Evolutionary conservation across 331 rosid species (phyloP).

Genomic region (Malus hybrid): DNA sequence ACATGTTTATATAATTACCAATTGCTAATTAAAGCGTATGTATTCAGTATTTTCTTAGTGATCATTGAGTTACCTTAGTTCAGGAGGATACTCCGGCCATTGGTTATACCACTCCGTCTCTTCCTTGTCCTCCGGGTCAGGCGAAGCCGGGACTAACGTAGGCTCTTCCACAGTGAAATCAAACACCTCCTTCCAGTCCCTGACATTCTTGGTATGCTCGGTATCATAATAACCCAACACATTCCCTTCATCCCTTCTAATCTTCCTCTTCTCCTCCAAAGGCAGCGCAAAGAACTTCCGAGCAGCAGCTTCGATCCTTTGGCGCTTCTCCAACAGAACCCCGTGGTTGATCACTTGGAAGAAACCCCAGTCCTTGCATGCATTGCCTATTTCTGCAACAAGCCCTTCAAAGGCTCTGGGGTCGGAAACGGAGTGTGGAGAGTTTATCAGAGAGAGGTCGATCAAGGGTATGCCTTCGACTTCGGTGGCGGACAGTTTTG

Average conservation of each 20-base stretch:
- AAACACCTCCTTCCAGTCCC: constrained; percentile 83
- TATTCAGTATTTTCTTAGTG: not conserved
- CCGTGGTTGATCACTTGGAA: constrained; percentile 70
- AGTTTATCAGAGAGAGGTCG: constrained; percentile 41
- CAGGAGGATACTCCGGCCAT: constrained; percentile 45
- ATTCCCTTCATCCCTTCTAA: constrained; percentile 22
- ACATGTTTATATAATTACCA: not conserved
- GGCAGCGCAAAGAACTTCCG: constrained; percentile 48
- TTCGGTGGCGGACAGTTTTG: constrained; percentile 15
- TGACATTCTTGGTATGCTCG: constrained; percentile 61
- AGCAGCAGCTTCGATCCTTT: constrained; percentile 27
- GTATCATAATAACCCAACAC: constrained; percentile 43
- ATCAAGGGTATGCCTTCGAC: constrained; percentile 45
- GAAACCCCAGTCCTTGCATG: constrained; percentile 71
- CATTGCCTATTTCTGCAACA: constrained; percentile 41
- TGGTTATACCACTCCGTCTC: constrained; percentile 33
- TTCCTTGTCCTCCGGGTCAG: constrained; percentile 20
- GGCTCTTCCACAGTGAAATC: constrained; percentile 39
- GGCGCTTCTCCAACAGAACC: constrained; percentile 28
- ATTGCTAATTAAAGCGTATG: not conserved
- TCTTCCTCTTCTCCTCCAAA: constrained; percentile 55
- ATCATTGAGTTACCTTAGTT: constrained; percentile 27
- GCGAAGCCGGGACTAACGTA: constrained; percentile 28
- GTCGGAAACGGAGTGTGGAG: not conserved
- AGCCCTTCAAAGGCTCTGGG: constrained; percentile 16